Evolutionary conservation across 441 rosid genomes (phyloP), one percentile per base, ranked within the genome.

Genomic region (California macrophylla): DNA sequence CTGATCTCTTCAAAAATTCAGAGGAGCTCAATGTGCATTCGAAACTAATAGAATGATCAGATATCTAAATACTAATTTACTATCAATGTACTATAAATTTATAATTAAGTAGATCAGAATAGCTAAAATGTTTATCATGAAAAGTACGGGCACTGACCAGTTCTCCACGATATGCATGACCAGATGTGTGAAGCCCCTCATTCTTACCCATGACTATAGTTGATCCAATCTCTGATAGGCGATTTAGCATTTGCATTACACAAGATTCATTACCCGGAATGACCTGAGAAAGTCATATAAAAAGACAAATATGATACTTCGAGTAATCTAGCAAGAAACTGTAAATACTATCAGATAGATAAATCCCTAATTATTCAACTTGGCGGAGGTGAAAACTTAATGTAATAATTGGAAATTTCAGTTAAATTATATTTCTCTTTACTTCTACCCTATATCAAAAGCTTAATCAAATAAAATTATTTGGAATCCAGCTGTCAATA

Each of bases 241-340:
- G 96, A 64, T 93, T 93, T 82, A 93, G 78, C 98, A 93, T 93
- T 75, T 89, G 87, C 97, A 91, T 93, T 56, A 93, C 98, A 67
- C 96, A 81, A 71, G 98, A 83, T 82, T 93, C 98, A 72, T 93
- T 93, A 68, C 98, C 98, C 64, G 98, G 97, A 80, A 93, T 93
- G 60, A 93, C 97, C 98, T 93, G 71, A n/a, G n/a, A 64, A 83
- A 77, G 72, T 61, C 75, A 74, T 61, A 45, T 50, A 52, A 18
- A 60, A 10, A 69, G 71, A n/a, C 60, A 21, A 60, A 54, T 20
- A 67, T 45, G 67, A n/a, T 62, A 34, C 60, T 65, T 61, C 29
- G 52, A 69, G 26, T 18, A 64, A 67, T 6, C 50, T 54, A 26
- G 32, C 16, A 15, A 4, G 15, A 40, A 12, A 6, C 23, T 54